These are phyloP conservation scores for Microbotryomycetes sp. DNA, from an alignment of 1,284 basidiomycete genomes.

Conservation along the genomic window DNA sequence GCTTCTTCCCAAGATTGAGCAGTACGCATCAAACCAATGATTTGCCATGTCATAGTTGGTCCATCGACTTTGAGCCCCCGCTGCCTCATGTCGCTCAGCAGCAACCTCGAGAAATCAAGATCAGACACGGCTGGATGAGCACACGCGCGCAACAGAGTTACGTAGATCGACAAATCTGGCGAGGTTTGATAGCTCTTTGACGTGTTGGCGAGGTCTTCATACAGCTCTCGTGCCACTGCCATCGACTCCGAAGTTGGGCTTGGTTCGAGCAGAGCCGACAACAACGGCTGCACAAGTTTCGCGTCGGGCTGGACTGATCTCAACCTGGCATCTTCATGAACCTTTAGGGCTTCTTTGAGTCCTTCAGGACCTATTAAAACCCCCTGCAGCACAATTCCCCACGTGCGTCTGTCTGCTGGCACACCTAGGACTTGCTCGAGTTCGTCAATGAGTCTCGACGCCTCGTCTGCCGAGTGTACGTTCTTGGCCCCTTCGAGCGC, in stretches of 20 bases:
- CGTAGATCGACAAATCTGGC: conserved; percentile 23
- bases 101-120: conserved; percentile 17
- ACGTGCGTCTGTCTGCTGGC: conserved; percentile 11
- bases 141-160: conserved; percentile 22
- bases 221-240: conserved; percentile 14
- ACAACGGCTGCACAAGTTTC: conserved; percentile 27
- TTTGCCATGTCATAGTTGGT: conserved; percentile 4
- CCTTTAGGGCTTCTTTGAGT: conserved; percentile 13
- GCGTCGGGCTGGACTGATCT: conserved; percentile 23
- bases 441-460: conserved; percentile 11
- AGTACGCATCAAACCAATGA: conserved; percentile 24
- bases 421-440: conserved; percentile 13
- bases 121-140: conserved; percentile 18
- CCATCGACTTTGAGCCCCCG: conserved; percentile 19
- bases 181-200: conserved; percentile 9
- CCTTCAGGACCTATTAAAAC: not conserved
- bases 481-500: conserved; percentile 3
- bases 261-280: conserved; percentile 16
- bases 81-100: conserved; percentile 24
- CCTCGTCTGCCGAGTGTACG: conserved; percentile 7
- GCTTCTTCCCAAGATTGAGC: conserved; percentile 26
- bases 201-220: conserved; percentile 27
- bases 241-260: conserved; percentile 3
- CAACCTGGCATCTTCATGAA: conserved; percentile 23
- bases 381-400: conserved; percentile 12